Percentiles rank a stretch among this genome's conserved stretches.
Conservation (phyloP, 495 filamentous ascomycete genomes). For the Daldinia caldariorum region DNA sequence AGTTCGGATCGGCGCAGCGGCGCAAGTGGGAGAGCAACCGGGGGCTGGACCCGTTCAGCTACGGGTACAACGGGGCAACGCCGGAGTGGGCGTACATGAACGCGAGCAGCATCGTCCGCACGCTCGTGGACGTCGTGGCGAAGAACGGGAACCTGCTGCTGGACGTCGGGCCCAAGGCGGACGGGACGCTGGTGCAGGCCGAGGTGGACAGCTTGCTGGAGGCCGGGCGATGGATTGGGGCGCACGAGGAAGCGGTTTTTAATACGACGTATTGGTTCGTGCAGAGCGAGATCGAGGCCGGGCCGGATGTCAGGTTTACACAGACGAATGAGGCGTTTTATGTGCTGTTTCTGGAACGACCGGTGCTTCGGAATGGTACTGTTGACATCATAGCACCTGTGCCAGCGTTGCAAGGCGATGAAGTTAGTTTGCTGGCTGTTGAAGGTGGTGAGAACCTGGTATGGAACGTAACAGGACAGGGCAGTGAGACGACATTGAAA, state of each 20-base stretch:
- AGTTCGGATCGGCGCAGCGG: constrained; percentile 57
- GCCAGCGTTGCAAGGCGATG: constrained; percentile 56
- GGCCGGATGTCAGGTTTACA: constrained; percentile 61
- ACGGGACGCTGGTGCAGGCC: constrained; percentile 62
- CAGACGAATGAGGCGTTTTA: constrained; percentile 64
- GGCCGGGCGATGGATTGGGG: constrained; percentile 63
- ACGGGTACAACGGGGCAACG: constrained; percentile 66
- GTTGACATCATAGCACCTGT: constrained; percentile 56
- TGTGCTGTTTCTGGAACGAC: constrained; percentile 56
- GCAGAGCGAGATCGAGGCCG: constrained; percentile 51
- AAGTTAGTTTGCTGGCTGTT: constrained; percentile 57
- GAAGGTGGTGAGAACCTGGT: constrained; percentile 51
- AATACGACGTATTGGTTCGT: constrained; percentile 68
- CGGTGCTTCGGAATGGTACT: constrained; percentile 43
- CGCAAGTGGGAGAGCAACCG: constrained; percentile 66
- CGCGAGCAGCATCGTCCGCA: constrained; percentile 55
- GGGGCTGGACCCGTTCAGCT: constrained; percentile 66
- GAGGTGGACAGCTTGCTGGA: constrained; percentile 57
- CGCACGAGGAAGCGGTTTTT: constrained; percentile 63
- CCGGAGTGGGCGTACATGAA: constrained; percentile 60
- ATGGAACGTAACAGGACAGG: constrained; percentile 45
- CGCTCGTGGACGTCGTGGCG: constrained; percentile 62
- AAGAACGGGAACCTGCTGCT: constrained; percentile 68
- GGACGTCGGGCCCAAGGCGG: constrained; percentile 62
- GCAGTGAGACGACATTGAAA: constrained; percentile 42